Percentiles rank a stretch among this genome's conserved stretches.
Evolutionary conservation across 179 eudicot genomes (phyloP).

Genomic region (Amaranthus tricolor): DNA sequence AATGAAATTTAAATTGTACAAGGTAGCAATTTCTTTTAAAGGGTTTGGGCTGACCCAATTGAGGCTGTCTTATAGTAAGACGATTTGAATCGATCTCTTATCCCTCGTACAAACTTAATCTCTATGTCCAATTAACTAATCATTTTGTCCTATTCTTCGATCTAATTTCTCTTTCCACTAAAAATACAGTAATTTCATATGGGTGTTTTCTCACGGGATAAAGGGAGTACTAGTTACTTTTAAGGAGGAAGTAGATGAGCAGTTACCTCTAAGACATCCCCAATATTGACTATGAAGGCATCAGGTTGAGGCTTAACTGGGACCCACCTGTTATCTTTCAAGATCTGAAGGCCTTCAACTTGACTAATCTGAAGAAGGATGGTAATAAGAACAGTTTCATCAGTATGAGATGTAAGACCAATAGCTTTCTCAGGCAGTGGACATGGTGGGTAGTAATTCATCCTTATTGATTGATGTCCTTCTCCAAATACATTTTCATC

Average conservation of each 20-base stretch:
- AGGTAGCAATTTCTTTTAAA: too few species aligned
- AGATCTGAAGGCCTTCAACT: conserved; percentile 29
- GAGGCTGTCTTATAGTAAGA: too few species aligned
- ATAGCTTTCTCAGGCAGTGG: conserved; percentile 45
- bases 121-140: too few species aligned
- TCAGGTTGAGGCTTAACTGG: conserved; percentile 14
- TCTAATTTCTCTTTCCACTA: too few species aligned
- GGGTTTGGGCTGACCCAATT: too few species aligned
- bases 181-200: too few species aligned
- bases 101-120: too few species aligned
- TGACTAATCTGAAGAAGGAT: conserved; percentile 50
- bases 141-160: too few species aligned
- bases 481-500: conserved; percentile 32
- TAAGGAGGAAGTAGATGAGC: not conserved
- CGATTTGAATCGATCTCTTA: too few species aligned
- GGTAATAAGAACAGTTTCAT: conserved; percentile 32
- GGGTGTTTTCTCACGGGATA: too few species aligned
- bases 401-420: conserved; percentile 53
- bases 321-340: conserved; percentile 28
- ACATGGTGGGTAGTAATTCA: conserved; percentile 60
- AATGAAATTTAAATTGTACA: too few species aligned
- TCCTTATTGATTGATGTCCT: conserved; percentile 43
- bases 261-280: conserved; percentile 29
- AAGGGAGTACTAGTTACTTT: too few species aligned
- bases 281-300: conserved; percentile 31